Evolutionary conservation across 331 rosid species (phyloP).

Genomic region (Malus hybrid): DNA sequence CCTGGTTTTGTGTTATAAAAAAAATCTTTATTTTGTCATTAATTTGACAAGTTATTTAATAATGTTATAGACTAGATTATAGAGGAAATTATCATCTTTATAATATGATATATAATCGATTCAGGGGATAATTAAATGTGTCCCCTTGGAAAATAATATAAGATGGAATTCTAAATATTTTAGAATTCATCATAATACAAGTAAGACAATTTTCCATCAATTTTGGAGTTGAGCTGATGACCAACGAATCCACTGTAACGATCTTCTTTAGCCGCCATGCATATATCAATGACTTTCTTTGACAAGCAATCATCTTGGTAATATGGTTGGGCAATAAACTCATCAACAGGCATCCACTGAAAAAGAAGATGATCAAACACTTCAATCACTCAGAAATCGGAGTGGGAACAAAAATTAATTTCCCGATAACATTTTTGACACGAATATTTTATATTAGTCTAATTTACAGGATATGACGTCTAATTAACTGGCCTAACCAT

Average conservation of each 20-base stretch:
- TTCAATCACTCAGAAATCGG: neutral
- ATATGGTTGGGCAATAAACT: constrained; percentile 17
- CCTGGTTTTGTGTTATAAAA: no score
- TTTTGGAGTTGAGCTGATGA: constrained; percentile 20
- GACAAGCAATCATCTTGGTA: constrained; percentile 32
- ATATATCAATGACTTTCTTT: constrained; percentile 21
- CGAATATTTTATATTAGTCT: no score
- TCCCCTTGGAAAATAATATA: neutral
- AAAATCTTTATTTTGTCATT: no score
- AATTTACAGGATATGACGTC: no score
- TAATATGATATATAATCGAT: neutral
- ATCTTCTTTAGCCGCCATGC: constrained; percentile 23
- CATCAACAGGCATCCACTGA: constrained; percentile 38
- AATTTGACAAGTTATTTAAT: no score
- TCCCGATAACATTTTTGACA: neutral
- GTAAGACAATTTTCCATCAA: constrained; percentile 23
- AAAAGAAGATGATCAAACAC: neutral
- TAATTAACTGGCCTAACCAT: no score
- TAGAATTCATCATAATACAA: constrained; percentile 11
- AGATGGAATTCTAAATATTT: neutral
- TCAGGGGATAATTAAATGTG: neutral
- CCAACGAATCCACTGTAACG: constrained; percentile 26
- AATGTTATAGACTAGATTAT: no score
- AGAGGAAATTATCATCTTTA: no score
- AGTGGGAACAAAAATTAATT: neutral